These are phyloP conservation scores for Fistulinella cinereoalba DNA, from an alignment of 1,284 basidiomycete genomes.

Conservation along the genomic window DNA sequence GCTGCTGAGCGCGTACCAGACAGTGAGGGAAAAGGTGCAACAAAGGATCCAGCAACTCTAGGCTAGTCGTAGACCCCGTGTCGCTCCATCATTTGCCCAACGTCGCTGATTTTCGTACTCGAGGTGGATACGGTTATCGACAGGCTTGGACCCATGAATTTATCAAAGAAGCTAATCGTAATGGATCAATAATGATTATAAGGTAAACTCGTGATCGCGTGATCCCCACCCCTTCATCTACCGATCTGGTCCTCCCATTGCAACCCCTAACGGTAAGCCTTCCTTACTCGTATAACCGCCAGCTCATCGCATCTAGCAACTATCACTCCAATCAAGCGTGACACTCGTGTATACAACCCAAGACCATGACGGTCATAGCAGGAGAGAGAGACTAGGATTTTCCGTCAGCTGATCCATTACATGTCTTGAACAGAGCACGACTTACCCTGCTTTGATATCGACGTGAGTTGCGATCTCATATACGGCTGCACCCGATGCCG, in stretches of 20 bases:
- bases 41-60: slow-evolving; percentile 58
- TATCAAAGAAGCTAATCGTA: not conserved
- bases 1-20: slow-evolving; percentile 88
- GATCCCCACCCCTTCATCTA: not conserved
- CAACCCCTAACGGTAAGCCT: not conserved
- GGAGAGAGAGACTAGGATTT: slow-evolving; percentile 11
- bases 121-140: too few relatives aligned
- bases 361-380: slow-evolving; percentile 8
- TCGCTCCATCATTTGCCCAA: not conserved
- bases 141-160: too few relatives aligned
- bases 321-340: too few relatives aligned
- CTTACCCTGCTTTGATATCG: slow-evolving; percentile 20
- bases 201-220: slow-evolving; percentile 1
- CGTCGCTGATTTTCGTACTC: not conserved
- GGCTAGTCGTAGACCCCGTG: slow-evolving; percentile 20
- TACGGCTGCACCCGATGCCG: slow-evolving; percentile 32
- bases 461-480: slow-evolving; percentile 26
- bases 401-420: slow-evolving; percentile 1
- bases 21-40: slow-evolving; percentile 78
- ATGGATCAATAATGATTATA: slow-evolving; percentile 7
- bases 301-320: not conserved
- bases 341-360: too few relatives aligned
- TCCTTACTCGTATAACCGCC: slow-evolving; percentile 15
- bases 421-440: too few relatives aligned
- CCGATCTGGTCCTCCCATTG: not conserved